Conservation (phyloP, 345 rosid species). For the Noccaea bulbosa region DNA sequence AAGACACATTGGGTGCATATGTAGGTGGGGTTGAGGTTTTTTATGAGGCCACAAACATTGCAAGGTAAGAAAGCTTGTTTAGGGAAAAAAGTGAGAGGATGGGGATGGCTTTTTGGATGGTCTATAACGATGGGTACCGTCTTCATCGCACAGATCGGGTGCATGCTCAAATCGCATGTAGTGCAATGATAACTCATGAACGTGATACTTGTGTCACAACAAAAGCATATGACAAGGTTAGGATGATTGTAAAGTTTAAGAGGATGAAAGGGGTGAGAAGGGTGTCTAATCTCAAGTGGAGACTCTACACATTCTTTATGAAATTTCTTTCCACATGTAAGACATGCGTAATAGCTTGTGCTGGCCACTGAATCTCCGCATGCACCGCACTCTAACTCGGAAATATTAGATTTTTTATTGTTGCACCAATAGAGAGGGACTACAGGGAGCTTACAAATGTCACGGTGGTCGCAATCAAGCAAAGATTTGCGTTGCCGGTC, state of each 20-base stretch:
- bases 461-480: background rate
- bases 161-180: background rate
- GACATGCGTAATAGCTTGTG: background rate
- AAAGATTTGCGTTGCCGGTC: background rate
- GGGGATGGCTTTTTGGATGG: slow-evolving; percentile 20
- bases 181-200: background rate
- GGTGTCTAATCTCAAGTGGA: slow-evolving; percentile 3
- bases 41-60: background rate
- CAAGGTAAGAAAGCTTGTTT: background rate
- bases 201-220: background rate
- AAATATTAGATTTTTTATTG: background rate
- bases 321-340: background rate
- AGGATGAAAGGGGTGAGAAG: slow-evolving; percentile 1
- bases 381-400: background rate
- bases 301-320: slow-evolving; percentile 6
- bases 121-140: background rate
- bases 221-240: background rate
- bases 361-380: background rate
- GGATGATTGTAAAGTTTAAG: background rate
- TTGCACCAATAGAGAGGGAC: slow-evolving; percentile 8
- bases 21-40: background rate
- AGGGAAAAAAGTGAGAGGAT: slow-evolving; percentile 8
- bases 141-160: no score
- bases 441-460: slow-evolving; percentile 9
- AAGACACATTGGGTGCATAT: slow-evolving; percentile 4